Evolutionary conservation across 768 basidiomycete species (phyloP), one percentile per base, ranked within the genome.

Genomic region (Mycena albidolilacea): DNA sequence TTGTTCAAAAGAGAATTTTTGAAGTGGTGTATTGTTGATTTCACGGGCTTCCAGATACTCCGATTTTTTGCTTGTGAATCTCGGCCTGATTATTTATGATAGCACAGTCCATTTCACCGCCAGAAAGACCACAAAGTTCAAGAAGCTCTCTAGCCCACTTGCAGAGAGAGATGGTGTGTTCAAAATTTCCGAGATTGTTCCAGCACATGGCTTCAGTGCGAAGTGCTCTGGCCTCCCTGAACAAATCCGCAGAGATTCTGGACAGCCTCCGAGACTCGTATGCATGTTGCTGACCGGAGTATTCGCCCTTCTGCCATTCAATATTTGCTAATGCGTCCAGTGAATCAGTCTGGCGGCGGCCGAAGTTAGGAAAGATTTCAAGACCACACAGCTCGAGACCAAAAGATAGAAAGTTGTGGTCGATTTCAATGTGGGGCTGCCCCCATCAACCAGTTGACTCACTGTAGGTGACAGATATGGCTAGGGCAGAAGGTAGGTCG

Each of bases 111-210:
- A 44, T 14, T 6, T 19, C 21, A 8, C 55, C 55, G 9, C 43
- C 65, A 46, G 55, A 57, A 15, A 67, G 5, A 67, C 65, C 65
- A 46, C 55, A 67, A 11, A 67, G 55, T 0, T 14, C 43, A 0
- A 67, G 54, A 5, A 57, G 43, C 30, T 58, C 23, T n/a, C 43
- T 30, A 0, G 65, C 65, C 43, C 55, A 15, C 4, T 35, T 12
- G 21, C 39, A 17, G 4, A 19, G 23, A 14, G 43, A 35, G 35
- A 67, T 57, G 23, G 19, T 11, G 11, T 21, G 23, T n/a, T 35
- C 10, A 12, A 44, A 67, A 38, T 67, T 37, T 2, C 65, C 55
- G 6, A 58, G 54, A 9, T 5, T 12, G 8, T 12, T 3, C 23
- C 23, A 35, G 17, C 55, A 67, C 41, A 41, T 35, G 4, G 64